A percentile compares a stretch with the other conserved stretches of the same genome.
Evolutionary conservation across 1,284 basidiomycete genomes (phyloP).

Genomic region (Ceratobasidium sp.): DNA sequence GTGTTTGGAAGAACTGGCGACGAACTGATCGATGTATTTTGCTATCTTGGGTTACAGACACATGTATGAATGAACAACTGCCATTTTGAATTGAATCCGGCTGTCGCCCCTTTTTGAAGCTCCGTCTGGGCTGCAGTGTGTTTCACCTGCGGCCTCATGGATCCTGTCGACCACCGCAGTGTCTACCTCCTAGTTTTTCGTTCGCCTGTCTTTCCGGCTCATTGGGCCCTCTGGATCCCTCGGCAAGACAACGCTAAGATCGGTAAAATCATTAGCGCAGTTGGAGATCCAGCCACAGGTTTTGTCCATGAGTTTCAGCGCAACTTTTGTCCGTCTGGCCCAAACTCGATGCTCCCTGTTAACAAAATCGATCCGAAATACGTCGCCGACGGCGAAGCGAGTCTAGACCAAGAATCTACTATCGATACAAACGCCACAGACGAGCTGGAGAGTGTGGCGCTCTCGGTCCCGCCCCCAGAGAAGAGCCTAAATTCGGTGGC

Average conservation of each 20-base stretch:
- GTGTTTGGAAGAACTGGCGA: conserved; percentile 22
- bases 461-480: neutral
- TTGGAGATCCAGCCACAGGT: conserved; percentile 21
- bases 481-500: conserved; percentile 19
- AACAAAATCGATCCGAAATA: neutral
- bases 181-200: conserved; percentile 8
- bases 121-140: neutral
- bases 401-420: neutral
- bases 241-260: neutral
- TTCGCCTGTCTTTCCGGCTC: conserved; percentile 6
- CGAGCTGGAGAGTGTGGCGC: neutral
- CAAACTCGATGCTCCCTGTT: neutral
- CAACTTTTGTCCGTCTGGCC: neutral
- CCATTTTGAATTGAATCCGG: neutral
- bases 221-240: conserved; percentile 29
- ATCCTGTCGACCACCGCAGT: neutral
- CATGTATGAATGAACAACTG: neutral
- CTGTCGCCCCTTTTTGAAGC: neutral
- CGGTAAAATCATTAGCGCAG: conserved; percentile 2
- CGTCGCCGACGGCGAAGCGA: neutral
- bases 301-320: conserved; percentile 17
- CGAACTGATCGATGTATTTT: conserved; percentile 8
- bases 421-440: neutral
- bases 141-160: neutral
- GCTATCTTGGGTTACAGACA: neutral